Evolutionary conservation across 495 filamentous ascomycete genomes (phyloP).

Genomic region (Lasiosphaeriaceae sp.): DNA sequence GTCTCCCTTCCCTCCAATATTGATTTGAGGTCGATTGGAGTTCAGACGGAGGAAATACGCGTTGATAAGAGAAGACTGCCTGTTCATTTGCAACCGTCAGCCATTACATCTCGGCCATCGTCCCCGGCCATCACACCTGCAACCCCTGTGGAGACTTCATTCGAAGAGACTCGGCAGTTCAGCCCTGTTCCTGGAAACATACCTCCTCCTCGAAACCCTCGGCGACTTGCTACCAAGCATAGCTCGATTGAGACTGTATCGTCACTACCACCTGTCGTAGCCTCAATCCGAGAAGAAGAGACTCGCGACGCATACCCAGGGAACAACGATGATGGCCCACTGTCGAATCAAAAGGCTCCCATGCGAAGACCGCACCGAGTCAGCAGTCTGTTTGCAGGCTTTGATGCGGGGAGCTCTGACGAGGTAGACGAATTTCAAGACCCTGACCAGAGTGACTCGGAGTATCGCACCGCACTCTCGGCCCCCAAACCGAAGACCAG

Average conservation of each 20-base stretch:
- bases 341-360: slow-evolving; percentile 57
- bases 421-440: slow-evolving; percentile 56
- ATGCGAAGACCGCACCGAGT: slow-evolving; percentile 68
- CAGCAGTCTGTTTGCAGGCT: slow-evolving; percentile 83
- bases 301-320: slow-evolving; percentile 69
- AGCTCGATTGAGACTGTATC: slow-evolving; percentile 46
- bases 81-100: slow-evolving; percentile 71
- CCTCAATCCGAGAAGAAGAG: slow-evolving; percentile 28
- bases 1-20: slow-evolving; percentile 39
- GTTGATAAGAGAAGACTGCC: slow-evolving; percentile 75
- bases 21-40: slow-evolving; percentile 59
- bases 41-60: slow-evolving; percentile 88
- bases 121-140: slow-evolving; percentile 44
- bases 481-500: slow-evolving; percentile 49
- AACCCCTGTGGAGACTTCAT: slow-evolving; percentile 19
- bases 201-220: slow-evolving; percentile 51
- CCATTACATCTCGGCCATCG: slow-evolving; percentile 55
- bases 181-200: slow-evolving; percentile 48
- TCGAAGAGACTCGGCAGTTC: slow-evolving; percentile 38
- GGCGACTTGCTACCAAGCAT: slow-evolving; percentile 41
- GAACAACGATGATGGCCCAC: slow-evolving; percentile 77
- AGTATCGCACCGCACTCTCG: slow-evolving; percentile 60
- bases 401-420: slow-evolving; percentile 57
- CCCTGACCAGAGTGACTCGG: slow-evolving; percentile 59
- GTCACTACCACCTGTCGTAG: slow-evolving; percentile 37